Evolutionary conservation across 2,329 filamentous ascomycete species (phyloP), one percentile per base, ranked within the genome.

Genomic region (Pyrenochaeta sp.): DNA sequence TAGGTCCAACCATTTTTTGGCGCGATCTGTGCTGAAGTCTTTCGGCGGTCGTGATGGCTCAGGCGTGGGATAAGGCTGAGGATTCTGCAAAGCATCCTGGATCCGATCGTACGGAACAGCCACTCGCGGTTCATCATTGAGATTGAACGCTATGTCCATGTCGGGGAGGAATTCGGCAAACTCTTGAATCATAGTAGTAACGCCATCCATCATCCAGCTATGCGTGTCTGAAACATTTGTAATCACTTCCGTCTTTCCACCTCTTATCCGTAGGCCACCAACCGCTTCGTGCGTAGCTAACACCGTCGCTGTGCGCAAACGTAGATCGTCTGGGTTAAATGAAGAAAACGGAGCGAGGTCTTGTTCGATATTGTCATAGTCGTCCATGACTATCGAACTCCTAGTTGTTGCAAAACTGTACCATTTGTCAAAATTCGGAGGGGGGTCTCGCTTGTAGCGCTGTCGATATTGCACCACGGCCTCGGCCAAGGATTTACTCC

Each of bases 71-170:
- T 62, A 60, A 6, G 50, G 51, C 24, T 61, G 53, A 3, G 56
- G 58, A 9, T 65, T 57, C 11, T 55, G 48, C 6, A 61, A 48
- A 5, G 65, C 63, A 15, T 65, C 53, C 26, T 63, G 60, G 10
- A 65, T 36, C 21, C 59, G 58, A 21, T 64, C 49, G 38, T 65
- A 79, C 0, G 81, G 81, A 2, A 84, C 75, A 19, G 78, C 77
- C 8, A 85, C 77, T 8, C 82, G 76, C 32, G 76, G 76, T 55
- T 84, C 81, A 50, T 85, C 81, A 46, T 84, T 82, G n/a, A 85
- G 59, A 48, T 85, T 85, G 67, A 85, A 79, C 1, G 79, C 81
- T 24, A 86, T 63, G 55, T 85, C 82, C 82, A 86, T 85, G 47
- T 85, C 82, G 0, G 83, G 83, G 20, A 85, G 72, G 52, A 76